phyloP scores from a whole-genome alignment of 805 yeast species.

The Starmerella vitae region DNA sequence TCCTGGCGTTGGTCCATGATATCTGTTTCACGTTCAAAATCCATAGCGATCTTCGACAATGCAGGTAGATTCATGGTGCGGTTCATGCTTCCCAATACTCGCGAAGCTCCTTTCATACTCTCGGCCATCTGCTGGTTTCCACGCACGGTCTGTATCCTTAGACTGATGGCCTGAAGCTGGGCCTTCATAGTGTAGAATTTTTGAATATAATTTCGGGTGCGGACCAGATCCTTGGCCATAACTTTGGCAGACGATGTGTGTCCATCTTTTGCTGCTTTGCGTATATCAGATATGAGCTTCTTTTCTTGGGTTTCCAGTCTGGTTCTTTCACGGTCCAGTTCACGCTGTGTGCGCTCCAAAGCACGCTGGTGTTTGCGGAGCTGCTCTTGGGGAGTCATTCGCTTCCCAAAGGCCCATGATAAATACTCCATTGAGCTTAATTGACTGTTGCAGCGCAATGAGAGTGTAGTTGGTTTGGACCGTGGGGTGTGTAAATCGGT shows the following conservation, averaged over 20 bases:
- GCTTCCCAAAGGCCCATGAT: slow-evolving; percentile 94
- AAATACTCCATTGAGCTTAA: slow-evolving; percentile 45
- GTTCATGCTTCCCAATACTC: slow-evolving; percentile 75
- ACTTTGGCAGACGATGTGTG: slow-evolving; percentile 82
- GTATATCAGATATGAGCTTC: slow-evolving; percentile 70
- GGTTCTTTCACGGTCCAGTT: slow-evolving; percentile 71
- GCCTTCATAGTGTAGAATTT: slow-evolving; percentile 90
- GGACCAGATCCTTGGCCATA: slow-evolving; percentile 86
- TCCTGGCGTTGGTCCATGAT: slow-evolving; percentile 98
- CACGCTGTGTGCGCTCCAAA: slow-evolving; percentile 86
- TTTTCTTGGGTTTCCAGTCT: slow-evolving; percentile 88
- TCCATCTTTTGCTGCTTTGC: slow-evolving; percentile 80
- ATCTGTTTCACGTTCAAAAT: slow-evolving; percentile 86
- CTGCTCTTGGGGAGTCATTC: slow-evolving; percentile 86
- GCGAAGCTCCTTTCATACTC: slow-evolving; percentile 89
- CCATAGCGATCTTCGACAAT: slow-evolving; percentile 79
- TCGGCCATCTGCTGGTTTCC: slow-evolving; percentile 90
- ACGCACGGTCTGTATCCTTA: slow-evolving; percentile 83
- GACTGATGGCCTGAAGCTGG: slow-evolving; percentile 84
- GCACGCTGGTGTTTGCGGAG: slow-evolving; percentile 92
- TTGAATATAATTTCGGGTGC: slow-evolving; percentile 69
- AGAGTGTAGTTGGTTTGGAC: too few relatives aligned
- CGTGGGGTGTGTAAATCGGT: too few relatives aligned
- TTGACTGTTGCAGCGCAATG: too few relatives aligned
- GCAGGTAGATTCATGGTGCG: slow-evolving; percentile 82